These are phyloP conservation scores for Hypomontagnella submonticulosa DNA, from an alignment of 495 filamentous ascomycete species.

Conservation along the genomic window DNA sequence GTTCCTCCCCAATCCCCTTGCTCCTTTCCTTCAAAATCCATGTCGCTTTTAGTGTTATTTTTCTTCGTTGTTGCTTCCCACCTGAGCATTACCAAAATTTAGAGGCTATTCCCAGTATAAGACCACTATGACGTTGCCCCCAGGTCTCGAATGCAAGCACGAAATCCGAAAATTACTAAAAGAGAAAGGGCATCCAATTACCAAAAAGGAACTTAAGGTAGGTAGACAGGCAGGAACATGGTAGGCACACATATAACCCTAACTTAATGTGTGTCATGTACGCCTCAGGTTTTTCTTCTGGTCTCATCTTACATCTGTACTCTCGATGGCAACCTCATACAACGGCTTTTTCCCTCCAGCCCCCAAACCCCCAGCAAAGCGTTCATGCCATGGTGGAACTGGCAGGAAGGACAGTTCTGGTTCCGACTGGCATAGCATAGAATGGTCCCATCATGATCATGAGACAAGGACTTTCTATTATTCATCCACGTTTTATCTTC, in stretches of 20 bases:
- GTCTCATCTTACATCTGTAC: not conserved
- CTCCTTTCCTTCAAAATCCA: not conserved
- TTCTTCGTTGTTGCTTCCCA: not conserved
- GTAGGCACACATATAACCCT: not conserved
- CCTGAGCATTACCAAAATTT: not conserved
- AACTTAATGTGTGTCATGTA: slow-evolving; percentile 4
- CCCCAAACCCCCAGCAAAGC: not conserved
- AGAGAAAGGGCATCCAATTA: slow-evolving; percentile 1
- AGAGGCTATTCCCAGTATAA: slow-evolving; percentile 6
- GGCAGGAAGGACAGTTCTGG: too few species aligned
- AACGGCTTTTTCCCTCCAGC: not conserved
- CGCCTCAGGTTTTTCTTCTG: not conserved
- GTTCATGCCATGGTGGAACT: not conserved
- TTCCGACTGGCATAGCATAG: not conserved
- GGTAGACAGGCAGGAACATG: not conserved
- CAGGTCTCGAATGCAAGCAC: slow-evolving; percentile 3
- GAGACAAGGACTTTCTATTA: not conserved
- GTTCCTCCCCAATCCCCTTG: not conserved
- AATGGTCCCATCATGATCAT: not conserved
- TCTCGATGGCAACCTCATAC: not conserved
- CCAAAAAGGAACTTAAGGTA: slow-evolving; percentile 7
- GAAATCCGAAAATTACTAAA: slow-evolving; percentile 4
- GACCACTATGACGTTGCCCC: slow-evolving; percentile 27
- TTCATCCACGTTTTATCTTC: slow-evolving; percentile 2
- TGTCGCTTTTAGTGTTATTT: slow-evolving; percentile 1